A percentile compares a stretch with the other conserved stretches of the same genome.
Evolutionary conservation across 257 asterid genomes (phyloP).

Genomic region (Jasminum sambac): DNA sequence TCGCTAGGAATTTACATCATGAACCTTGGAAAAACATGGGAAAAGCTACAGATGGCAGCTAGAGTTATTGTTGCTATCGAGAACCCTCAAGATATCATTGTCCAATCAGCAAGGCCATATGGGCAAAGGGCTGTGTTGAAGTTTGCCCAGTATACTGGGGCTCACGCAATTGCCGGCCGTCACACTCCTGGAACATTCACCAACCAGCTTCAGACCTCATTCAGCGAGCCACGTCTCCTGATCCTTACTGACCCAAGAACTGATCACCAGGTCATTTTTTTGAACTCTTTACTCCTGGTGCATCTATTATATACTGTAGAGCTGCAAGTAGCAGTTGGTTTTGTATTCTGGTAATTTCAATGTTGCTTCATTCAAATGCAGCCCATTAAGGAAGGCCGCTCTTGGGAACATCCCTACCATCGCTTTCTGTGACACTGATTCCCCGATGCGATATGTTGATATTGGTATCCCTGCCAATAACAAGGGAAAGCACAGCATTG

Average conservation of each 20-base stretch:
- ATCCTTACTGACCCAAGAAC: conserved; percentile 32
- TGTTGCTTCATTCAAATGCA: conserved; percentile 9
- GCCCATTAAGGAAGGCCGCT: conserved; percentile 34
- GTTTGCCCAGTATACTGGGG: conserved; percentile 32
- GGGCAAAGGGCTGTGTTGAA: conserved; percentile 37
- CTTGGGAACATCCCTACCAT: conserved; percentile 34
- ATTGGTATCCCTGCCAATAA: conserved; percentile 33
- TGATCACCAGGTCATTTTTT: conserved; percentile 25
- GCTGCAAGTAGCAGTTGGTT: neutral
- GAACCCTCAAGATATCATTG: conserved; percentile 31
- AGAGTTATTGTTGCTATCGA: conserved; percentile 32
- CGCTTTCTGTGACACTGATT: conserved; percentile 30
- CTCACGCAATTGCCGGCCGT: conserved; percentile 33
- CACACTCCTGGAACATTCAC: conserved; percentile 35
- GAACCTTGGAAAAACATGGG: conserved; percentile 33
- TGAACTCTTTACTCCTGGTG: neutral
- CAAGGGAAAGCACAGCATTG: conserved; percentile 31
- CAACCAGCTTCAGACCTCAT: conserved; percentile 31
- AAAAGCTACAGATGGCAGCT: conserved; percentile 34
- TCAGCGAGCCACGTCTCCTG: conserved; percentile 27
- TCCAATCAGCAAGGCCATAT: conserved; percentile 33
- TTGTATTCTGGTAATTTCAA: neutral
- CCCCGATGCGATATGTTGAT: conserved; percentile 28
- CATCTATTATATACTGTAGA: neutral
- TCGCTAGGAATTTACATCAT: conserved; percentile 30